Base-by-base conservation (phyloP, 768 basidiomycete genomes). In the Suillus cothurnatus region DNA sequence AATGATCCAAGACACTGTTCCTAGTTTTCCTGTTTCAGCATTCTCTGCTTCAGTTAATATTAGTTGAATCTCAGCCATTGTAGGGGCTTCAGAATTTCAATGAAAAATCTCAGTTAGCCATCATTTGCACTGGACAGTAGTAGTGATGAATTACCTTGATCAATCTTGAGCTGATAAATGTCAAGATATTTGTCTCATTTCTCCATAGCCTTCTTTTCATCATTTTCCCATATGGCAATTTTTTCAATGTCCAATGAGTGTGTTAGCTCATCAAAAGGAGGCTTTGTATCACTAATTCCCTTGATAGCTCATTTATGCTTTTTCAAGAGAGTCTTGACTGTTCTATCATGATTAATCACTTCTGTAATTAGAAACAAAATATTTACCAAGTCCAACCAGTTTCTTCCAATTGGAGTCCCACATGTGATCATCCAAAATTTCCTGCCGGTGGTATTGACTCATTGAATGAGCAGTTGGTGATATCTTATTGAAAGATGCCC, bases 401-500 rank as follows among this genome's bases (percentile, higher is more conserved):
- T 34, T 34, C 32, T 34, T 34, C 32, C 32, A 34, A 34, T 34
- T 34, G 3, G 32, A 34, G 32, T 34, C 32, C 32, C 32, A 6
- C 32, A 34, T 34, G 32, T 34, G 32, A 34, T 34, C 32, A 34
- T 34, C 32, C 32, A 34, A 34, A 34, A 34, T 34, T 34, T 34
- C 32, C 32, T 34, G 6, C 32, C 6, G 32, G 6, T 34, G 32
- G 6, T 7, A 34, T 34, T 34, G 3, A 34, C 32, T 34, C 32
- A 34, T 34, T 4, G 32, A 68, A 0, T 72, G 43, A 0, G 72
- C 70, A 15, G 69, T 73, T 0, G 69, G 36, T 0, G 74, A 73
- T 0, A 76, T 69, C 2, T 72, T 65, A 41, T 80, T 80, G 0
- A 79, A 62, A 0, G 64, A 31, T 0, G 71, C 62, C 79, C 78